Evolutionary conservation across 441 rosid genomes (phyloP).

Genomic region (Cnidoscolus chayamansa): DNA sequence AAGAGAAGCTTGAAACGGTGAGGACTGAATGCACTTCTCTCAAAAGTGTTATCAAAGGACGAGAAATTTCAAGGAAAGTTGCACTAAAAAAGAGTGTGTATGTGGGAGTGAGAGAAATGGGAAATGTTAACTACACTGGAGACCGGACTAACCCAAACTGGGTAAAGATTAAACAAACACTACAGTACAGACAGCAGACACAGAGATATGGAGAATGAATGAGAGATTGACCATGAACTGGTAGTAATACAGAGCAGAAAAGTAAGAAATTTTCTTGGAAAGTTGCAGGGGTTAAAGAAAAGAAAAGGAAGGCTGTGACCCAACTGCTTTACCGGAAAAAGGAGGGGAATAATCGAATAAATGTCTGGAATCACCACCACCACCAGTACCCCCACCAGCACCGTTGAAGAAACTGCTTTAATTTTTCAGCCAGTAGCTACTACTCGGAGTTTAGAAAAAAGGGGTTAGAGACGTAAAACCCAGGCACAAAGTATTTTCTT

Average conservation of each 20-base stretch:
- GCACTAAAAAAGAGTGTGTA: not conserved
- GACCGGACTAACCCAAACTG: not conserved
- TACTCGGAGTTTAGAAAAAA: not conserved
- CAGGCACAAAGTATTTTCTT: not conserved
- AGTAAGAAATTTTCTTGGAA: conserved; percentile 26
- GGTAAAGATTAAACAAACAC: not conserved
- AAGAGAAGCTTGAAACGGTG: conserved; percentile 42
- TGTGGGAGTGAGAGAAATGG: not conserved
- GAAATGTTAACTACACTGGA: not conserved
- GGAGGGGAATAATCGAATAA: conserved; percentile 28
- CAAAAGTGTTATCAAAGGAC: conserved; percentile 35
- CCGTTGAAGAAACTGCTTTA: conserved; percentile 13
- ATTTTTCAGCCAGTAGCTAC: not conserved
- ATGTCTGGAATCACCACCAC: conserved; percentile 18
- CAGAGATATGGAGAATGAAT: conserved; percentile 14
- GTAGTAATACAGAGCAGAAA: not conserved
- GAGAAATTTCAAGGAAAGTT: conserved; percentile 56
- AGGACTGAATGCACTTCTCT: not conserved
- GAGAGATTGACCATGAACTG: conserved; percentile 6
- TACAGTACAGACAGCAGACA: conserved; percentile 9
- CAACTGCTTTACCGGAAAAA: conserved; percentile 27
- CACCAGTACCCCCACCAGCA: conserved; percentile 1
- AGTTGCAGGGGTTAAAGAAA: conserved; percentile 21
- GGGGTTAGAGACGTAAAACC: not conserved
- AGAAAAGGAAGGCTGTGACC: conserved; percentile 10